Conservation (phyloP, 805 yeast species). For the Pichia californica region DNA sequence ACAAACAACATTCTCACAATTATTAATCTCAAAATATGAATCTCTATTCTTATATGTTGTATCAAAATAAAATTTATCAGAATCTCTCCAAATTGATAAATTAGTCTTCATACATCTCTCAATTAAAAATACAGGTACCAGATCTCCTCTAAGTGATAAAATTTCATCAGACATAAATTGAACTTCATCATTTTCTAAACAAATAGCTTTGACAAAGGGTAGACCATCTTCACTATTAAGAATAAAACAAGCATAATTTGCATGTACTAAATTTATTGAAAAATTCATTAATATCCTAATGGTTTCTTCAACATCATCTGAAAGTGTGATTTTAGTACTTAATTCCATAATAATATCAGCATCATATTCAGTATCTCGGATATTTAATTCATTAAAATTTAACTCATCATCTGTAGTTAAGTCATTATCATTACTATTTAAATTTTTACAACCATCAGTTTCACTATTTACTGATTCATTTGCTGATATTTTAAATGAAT, state of each 20-base stretch:
- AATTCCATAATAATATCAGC: conserved; percentile 28
- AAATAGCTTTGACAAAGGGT: conserved; percentile 27
- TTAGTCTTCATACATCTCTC: conserved; percentile 35
- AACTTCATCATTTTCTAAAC: conserved; percentile 24
- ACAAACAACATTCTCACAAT: conserved; percentile 34
- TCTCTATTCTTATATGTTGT: conserved; percentile 31
- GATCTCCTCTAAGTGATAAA: conserved; percentile 33
- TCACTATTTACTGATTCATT: neutral
- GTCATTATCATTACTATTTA: neutral
- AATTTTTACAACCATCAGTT: neutral
- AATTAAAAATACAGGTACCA: conserved; percentile 37
- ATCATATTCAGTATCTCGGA: conserved; percentile 11
- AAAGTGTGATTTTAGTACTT: conserved; percentile 44
- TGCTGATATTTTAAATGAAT: neutral
- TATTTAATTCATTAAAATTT: neutral
- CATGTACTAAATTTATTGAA: conserved; percentile 25
- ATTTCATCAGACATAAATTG: conserved; percentile 29
- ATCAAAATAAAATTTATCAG: conserved; percentile 31
- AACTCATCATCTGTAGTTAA: neutral
- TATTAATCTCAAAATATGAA: conserved; percentile 32
- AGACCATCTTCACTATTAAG: conserved; percentile 25
- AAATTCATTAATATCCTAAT: conserved; percentile 34
- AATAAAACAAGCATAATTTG: conserved; percentile 30
- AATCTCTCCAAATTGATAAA: conserved; percentile 30
- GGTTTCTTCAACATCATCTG: conserved; percentile 34